Conservation (phyloP, 192 early-diverging fungal genomes). For the Pilaira anomala region DNA sequence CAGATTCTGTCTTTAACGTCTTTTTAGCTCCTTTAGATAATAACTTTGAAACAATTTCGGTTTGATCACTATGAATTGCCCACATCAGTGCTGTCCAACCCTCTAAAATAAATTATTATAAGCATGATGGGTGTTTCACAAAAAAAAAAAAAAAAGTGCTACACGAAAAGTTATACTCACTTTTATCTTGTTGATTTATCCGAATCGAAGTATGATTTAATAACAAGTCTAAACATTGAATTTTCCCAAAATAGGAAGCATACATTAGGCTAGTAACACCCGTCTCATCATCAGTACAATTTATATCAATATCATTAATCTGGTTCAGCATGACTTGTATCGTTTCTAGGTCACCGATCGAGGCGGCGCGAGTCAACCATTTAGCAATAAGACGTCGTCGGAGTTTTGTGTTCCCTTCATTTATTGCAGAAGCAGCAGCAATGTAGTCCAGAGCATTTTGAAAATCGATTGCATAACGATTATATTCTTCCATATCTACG, state of each 20-base stretch:
- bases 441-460: neutral
- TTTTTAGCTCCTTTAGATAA: slow-evolving; percentile 70
- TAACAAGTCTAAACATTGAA: slow-evolving; percentile 65
- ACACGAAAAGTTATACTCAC: slow-evolving; percentile 18
- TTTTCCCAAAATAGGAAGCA: slow-evolving; percentile 81
- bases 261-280: slow-evolving; percentile 83
- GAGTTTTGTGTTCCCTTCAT: slow-evolving; percentile 44
- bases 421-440: neutral
- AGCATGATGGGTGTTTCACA: neutral
- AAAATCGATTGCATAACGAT: slow-evolving; percentile 7
- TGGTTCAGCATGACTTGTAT: slow-evolving; percentile 56
- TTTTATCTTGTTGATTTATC: slow-evolving; percentile 66
- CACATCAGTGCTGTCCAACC: slow-evolving; percentile 91
- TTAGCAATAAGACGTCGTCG: slow-evolving; percentile 35
- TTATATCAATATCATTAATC: slow-evolving; percentile 41
- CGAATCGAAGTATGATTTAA: slow-evolving; percentile 64
- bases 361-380: slow-evolving; percentile 66
- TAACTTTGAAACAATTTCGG: slow-evolving; percentile 67
- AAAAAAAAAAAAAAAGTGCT: slow-evolving; percentile 5
- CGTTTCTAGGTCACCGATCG: slow-evolving; percentile 68
- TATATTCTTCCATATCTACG: neutral
- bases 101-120: slow-evolving; percentile 37
- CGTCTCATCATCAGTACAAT: slow-evolving; percentile 78
- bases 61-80: slow-evolving; percentile 77
- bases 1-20: slow-evolving; percentile 59